These are phyloP conservation scores for Sugiyamaella paludigena DNA, from an alignment of 1,139 yeast species.

Conservation along the genomic window DNA sequence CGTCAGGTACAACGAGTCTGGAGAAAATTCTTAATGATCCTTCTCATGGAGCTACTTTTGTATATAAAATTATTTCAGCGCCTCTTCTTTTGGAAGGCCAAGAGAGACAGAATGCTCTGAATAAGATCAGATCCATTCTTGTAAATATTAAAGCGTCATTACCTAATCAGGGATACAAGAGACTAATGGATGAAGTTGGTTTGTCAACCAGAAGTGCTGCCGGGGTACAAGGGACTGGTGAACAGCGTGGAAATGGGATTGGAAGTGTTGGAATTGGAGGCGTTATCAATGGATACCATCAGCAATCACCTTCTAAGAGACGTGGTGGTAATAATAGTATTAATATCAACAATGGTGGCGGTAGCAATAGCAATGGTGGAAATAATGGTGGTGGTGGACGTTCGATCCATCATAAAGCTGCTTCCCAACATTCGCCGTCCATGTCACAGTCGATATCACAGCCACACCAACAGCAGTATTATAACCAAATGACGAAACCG, in stretches of 20 bases:
- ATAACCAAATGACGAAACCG: too few relatives aligned
- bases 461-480: conserved; percentile 10
- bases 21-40: conserved; percentile 57
- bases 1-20: conserved; percentile 31
- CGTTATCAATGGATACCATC: not conserved
- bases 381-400: not conserved
- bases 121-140: conserved; percentile 60
- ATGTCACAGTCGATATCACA: conserved; percentile 10
- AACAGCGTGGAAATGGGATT: not conserved
- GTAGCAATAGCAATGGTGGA: not conserved
- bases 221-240: not conserved
- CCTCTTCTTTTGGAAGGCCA: conserved; percentile 36
- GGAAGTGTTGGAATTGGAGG: not conserved
- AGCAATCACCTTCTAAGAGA: conserved; percentile 7
- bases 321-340: conserved; percentile 1
- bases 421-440: not conserved
- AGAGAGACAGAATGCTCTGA: conserved; percentile 56
- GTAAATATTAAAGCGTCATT: conserved; percentile 53
- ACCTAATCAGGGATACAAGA: conserved; percentile 70
- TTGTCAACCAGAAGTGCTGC: conserved; percentile 33
- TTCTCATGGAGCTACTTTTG: conserved; percentile 70
- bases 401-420: not conserved
- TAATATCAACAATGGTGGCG: conserved; percentile 2
- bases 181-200: conserved; percentile 92
- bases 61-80: conserved; percentile 62